Evolutionary conservation across 1,139 yeast species (phyloP), one percentile per base, ranked within the genome.

Genomic region (Pneumocystis carinii): DNA sequence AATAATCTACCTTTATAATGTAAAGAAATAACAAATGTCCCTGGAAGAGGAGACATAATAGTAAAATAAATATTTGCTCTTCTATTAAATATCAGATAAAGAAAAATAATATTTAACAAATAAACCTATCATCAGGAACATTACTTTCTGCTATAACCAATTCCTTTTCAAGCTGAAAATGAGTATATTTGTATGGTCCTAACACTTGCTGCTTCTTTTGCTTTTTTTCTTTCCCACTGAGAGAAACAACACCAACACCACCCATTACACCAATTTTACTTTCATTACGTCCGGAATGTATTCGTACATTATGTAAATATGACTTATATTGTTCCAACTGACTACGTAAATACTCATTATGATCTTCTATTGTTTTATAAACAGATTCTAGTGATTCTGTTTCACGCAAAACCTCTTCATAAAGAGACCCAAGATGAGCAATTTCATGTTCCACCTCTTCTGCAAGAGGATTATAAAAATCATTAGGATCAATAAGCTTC

Each of bases 281-380:
- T 68, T 71, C 27, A 66, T 71, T 14, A 69, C 69, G 24, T 70
- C 74, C 75, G 0, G 76, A 72, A 58, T 74, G 76, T 65, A 69
- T 69, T n/a, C 77, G 70, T 36, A 75, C 77, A 62, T 75, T 75
- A 61, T 70, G 66, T 62, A 75, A 66, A 64, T 75, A 75, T 8
- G 76, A 74, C 41, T 73, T 67, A 66, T 74, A 75, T 1, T 77
- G 74, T 53, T 74, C 76, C 36, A 75, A 66, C 66, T 75, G 78
- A 2, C 73, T 68, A 37, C 70, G 66, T 39, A 75, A 70, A 64
- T 75, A 75, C 59, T 73, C 75, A 60, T 75, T 75, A 64, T 75
- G 78, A 61, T 75, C 77, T 12, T 71, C 65, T 53, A 75, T 74
- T 48, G 73, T 71, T 14, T 70, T 65, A 66, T 70, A 72, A 14